A percentile compares a stretch with the other conserved stretches of the same genome.
Conservation (phyloP, 768 basidiomycete species). For the Suillus subalutaceus region DNA sequence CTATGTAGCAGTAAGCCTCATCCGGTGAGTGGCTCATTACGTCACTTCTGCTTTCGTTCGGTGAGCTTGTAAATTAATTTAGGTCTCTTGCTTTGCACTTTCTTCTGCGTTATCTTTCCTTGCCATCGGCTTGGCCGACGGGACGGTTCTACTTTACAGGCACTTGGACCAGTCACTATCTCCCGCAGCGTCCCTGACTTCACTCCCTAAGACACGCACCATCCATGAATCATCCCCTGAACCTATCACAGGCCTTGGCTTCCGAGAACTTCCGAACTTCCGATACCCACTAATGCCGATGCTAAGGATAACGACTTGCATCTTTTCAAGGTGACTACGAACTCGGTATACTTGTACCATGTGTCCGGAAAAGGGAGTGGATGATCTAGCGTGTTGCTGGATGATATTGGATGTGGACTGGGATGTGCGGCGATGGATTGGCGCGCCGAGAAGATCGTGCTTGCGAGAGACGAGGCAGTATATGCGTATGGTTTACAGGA, state of each 20-base stretch:
- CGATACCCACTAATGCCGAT: conserved; percentile 10
- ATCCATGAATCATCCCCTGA: conserved; percentile 85
- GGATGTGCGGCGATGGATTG: conserved; percentile 86
- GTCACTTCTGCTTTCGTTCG: neutral
- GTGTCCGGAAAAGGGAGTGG: conserved; percentile 73
- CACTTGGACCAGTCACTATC: conserved; percentile 90
- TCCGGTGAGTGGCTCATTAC: conserved; percentile 50
- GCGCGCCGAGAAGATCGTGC: conserved; percentile 70
- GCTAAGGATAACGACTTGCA: conserved; percentile 43
- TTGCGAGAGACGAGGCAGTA: conserved; percentile 91
- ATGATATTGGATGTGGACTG: conserved; percentile 84
- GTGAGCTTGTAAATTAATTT: conserved; percentile 6
- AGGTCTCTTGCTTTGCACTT: conserved; percentile 81
- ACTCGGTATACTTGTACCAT: conserved; percentile 75
- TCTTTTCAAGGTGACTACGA: conserved; percentile 89
- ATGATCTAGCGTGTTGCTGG: conserved; percentile 67
- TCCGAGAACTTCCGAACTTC: conserved; percentile 63
- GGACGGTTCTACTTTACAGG: conserved; percentile 90
- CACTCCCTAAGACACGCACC: conserved; percentile 81
- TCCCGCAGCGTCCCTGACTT: conserved; percentile 64
- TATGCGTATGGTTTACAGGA: conserved; percentile 84
- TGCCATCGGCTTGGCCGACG: conserved; percentile 90
- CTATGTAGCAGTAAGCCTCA: conserved; percentile 76
- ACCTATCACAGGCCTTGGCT: conserved; percentile 91
- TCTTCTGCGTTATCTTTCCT: conserved; percentile 80